phyloP scores from a whole-genome alignment of 2,329 filamentous ascomycete genomes.

The Ophiostoma sp. region DNA sequence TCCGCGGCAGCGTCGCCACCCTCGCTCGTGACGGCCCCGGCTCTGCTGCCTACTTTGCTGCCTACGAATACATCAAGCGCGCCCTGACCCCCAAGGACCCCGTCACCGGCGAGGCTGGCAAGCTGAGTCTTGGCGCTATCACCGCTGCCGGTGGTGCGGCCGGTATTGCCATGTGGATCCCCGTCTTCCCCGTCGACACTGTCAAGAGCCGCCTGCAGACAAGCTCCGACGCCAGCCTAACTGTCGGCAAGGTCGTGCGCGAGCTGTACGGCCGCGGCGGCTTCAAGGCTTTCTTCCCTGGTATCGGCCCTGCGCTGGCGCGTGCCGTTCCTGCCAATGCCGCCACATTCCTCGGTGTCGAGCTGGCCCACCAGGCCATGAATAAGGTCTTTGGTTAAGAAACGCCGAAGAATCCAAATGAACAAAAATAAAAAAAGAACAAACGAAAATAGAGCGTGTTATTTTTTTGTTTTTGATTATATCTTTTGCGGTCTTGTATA shows the following conservation, averaged over 20 bases:
- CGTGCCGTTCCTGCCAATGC: conserved; percentile 94
- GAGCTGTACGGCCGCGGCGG: conserved; percentile 81
- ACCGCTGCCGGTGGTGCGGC: conserved; percentile 83
- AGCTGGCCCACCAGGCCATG: conserved; percentile 79
- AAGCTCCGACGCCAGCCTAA: conserved; percentile 70
- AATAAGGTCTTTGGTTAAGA: conserved; percentile 60
- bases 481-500: neutral
- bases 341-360: conserved; percentile 84
- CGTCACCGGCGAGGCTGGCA: conserved; percentile 58
- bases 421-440: neutral
- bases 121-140: conserved; percentile 76
- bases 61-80: conserved; percentile 94
- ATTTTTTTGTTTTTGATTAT: neutral
- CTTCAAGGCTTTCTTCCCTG: conserved; percentile 90
- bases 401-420: neutral
- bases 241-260: conserved; percentile 70
- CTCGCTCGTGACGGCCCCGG: conserved; percentile 91
- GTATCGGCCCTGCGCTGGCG: conserved; percentile 85
- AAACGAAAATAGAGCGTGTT: neutral
- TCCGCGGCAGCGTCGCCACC: conserved; percentile 84
- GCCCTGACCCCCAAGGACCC: conserved; percentile 76
- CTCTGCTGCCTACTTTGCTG: conserved; percentile 90
- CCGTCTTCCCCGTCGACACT: conserved; percentile 95
- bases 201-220: conserved; percentile 93
- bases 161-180: conserved; percentile 98